phyloP scores from a whole-genome alignment of 495 filamentous ascomycete genomes.

The Physcia stellaris region DNA sequence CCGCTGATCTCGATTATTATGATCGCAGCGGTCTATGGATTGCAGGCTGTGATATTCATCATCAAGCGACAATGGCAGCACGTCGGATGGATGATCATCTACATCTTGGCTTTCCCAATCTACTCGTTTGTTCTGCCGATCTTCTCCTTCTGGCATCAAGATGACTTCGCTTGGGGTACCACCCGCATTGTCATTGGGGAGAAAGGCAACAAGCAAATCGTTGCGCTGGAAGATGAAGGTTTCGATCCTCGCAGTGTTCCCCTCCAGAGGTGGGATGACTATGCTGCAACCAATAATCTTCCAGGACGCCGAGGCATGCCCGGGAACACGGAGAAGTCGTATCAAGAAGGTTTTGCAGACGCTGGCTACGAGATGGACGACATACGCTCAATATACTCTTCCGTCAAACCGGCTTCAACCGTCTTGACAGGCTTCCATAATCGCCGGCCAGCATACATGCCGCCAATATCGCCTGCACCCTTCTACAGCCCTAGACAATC shows the following conservation, averaged over 20 bases:
- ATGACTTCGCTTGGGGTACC: slow-evolving; percentile 97
- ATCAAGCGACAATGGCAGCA: slow-evolving; percentile 95
- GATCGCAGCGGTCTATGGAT: slow-evolving; percentile 82
- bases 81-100: slow-evolving; percentile 98
- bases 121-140: slow-evolving; percentile 84
- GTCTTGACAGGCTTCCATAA: slow-evolving; percentile 71
- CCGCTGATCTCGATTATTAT: slow-evolving; percentile 79
- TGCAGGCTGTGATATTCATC: slow-evolving; percentile 92
- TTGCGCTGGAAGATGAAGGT: slow-evolving; percentile 73
- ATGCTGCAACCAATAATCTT: slow-evolving; percentile 78
- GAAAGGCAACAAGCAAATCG: slow-evolving; percentile 73
- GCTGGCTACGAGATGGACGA: slow-evolving; percentile 84
- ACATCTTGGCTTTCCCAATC: slow-evolving; percentile 83
- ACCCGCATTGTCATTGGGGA: slow-evolving; percentile 95
- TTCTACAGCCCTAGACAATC: slow-evolving; percentile 50
- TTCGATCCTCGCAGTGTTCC: slow-evolving; percentile 90
- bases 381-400: slow-evolving; percentile 92
- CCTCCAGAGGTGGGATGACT: slow-evolving; percentile 94
- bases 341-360: slow-evolving; percentile 25
- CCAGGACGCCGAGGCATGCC: slow-evolving; percentile 72
- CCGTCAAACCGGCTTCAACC: slow-evolving; percentile 81
- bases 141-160: slow-evolving; percentile 99
- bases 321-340: slow-evolving; percentile 48
- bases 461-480: slow-evolving; percentile 63
- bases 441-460: slow-evolving; percentile 47